phyloP scores from a whole-genome alignment of 2,329 filamentous ascomycete species.

The Pseudogymnoascus sp. region DNA sequence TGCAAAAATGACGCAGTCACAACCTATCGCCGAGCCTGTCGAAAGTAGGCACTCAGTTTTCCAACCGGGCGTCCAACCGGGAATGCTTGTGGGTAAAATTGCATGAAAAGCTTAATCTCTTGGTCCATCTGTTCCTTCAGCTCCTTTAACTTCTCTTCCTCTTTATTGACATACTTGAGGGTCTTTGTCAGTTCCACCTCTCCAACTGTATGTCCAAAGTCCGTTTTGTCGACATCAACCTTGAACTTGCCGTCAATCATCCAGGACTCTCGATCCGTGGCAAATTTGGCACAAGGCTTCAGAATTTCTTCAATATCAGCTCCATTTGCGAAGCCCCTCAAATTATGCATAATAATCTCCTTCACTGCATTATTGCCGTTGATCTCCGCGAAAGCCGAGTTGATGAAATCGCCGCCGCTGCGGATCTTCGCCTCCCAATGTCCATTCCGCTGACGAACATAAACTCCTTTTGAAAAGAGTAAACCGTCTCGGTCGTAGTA shows the following conservation, averaged over 20 bases:
- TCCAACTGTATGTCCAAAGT: constrained; percentile 17
- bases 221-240: constrained; percentile 15
- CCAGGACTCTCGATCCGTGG: constrained; percentile 15
- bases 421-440: constrained; percentile 14
- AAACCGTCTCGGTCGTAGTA: background rate
- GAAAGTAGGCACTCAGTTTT: constrained; percentile 16
- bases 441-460: constrained; percentile 13
- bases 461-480: constrained; percentile 15
- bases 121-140: constrained; percentile 14
- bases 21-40: background rate
- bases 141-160: constrained; percentile 10
- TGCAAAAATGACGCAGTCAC: background rate
- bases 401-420: constrained; percentile 12
- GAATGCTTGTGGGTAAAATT: constrained; percentile 15
- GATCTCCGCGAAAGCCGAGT: constrained; percentile 13
- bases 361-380: constrained; percentile 12
- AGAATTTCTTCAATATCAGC: constrained; percentile 13
- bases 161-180: constrained; percentile 11
- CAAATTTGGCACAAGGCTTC: constrained; percentile 15
- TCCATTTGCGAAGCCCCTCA: constrained; percentile 9
- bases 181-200: constrained; percentile 16
- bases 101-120: constrained; percentile 15
- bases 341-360: constrained; percentile 11
- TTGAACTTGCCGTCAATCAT: constrained; percentile 15
- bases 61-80: constrained; percentile 12